Percentiles rank a stretch among this genome's conserved stretches.
Evolutionary conservation across 225 moss, liverwort and hornwort species (phyloP).

Genomic region (Lunularia cruciata): DNA sequence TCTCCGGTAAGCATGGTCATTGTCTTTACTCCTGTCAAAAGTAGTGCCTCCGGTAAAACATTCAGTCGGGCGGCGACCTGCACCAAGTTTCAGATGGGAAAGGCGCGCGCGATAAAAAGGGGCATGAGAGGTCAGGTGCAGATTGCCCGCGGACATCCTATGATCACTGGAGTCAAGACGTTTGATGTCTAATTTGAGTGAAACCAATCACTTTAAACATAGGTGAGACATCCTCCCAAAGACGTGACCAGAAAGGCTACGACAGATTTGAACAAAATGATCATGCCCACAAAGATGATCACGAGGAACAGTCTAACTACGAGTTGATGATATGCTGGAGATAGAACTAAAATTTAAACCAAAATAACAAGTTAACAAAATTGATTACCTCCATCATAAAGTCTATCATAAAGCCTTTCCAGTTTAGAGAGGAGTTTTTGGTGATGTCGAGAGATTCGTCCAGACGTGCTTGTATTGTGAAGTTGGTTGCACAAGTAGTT

Average conservation of each 20-base stretch:
- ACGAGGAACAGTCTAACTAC: too few species aligned
- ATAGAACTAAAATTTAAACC: too few species aligned
- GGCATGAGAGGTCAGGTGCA: too few species aligned
- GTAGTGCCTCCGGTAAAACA: conserved; percentile 55
- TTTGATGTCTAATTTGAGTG: background rate
- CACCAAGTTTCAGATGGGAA: conserved; percentile 1
- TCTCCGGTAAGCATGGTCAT: conserved; percentile 54
- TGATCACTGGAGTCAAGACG: too few species aligned
- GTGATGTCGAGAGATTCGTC: conserved; percentile 52
- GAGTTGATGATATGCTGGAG: too few species aligned
- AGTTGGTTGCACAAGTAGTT: conserved; percentile 73
- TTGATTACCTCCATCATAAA: conserved; percentile 46
- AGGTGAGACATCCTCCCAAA: too few species aligned
- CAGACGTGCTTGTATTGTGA: conserved; percentile 52
- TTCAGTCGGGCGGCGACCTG: conserved; percentile 66
- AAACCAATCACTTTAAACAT: background rate
- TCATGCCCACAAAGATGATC: too few species aligned
- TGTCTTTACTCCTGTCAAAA: conserved; percentile 67
- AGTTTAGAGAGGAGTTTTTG: conserved; percentile 47
- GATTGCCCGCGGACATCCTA: too few species aligned
- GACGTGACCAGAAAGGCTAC: too few species aligned
- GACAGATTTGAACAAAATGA: too few species aligned
- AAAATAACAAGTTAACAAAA: too few species aligned
- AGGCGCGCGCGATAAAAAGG: too few species aligned
- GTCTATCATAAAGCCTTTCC: conserved; percentile 62